Evolutionary conservation across 202 grass and related monocot genomes (phyloP), one percentile per base, ranked within the genome.

Genomic region (Musa balbisiana): DNA sequence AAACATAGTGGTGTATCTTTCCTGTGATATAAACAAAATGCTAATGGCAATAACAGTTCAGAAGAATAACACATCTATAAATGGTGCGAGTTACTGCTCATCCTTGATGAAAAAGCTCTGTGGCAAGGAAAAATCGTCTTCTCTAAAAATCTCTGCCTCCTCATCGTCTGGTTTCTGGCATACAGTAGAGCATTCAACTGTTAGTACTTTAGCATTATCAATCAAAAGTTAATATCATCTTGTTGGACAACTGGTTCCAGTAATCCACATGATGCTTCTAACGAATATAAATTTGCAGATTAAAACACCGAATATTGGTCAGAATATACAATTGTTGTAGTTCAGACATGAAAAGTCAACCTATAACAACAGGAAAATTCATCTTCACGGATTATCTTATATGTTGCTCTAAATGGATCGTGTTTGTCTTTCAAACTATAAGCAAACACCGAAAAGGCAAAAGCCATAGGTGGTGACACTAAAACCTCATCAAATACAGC

Each of bases 161-260:
- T 99, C 95, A 1, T 99, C 91, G 63, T 99, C 91, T 63, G 82
- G 82, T 81, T 99, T 99, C 89, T 99, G 87, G 67, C n/a, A 49
- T 43, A 8, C 33, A 5, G 33, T 49, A 70, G 17, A 70, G 17
- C 43, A 51, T 21, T 3, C 67, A 70, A 70, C 20, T 52, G 33
- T 70, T 21, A 70, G 67, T 70, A 21, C 33, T 19, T 49, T 11
- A 20, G 86, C 74, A 73, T 23, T 82, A 65, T 21, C 2, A 51
- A 54, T 6, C 64, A 53, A 60, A 23, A 49, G 52, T 43, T 43
- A 43, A 43, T 43, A 43, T 43, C 4, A 5, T 43, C 5, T 43
- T 43, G 33, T 43, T 43, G 33, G 33, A 43, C 5, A 6, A 43
- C 33, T 43, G 33, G 4, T 43, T 43, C 33, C 33, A 43, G 33